phyloP scores from a whole-genome alignment of 345 rosid genomes.

The Eutrema heterophyllum region DNA sequence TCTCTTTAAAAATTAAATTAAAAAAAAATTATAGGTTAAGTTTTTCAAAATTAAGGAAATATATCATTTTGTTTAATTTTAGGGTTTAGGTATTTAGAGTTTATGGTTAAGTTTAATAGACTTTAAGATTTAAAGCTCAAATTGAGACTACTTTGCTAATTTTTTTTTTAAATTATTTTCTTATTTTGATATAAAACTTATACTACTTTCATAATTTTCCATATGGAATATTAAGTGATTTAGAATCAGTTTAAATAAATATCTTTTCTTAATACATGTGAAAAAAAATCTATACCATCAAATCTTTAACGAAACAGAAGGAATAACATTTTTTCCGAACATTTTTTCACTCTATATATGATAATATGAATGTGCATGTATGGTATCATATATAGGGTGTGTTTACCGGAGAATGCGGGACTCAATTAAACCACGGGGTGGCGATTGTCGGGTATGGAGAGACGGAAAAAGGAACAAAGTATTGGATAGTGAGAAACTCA shows the following conservation, averaged over 20 bases:
- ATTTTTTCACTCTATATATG: background rate
- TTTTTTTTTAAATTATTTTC: no score
- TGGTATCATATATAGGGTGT: slow-evolving; percentile 53
- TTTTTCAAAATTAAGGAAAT: no score
- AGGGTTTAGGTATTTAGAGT: no score
- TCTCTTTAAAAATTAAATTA: no score
- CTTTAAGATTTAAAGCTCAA: no score
- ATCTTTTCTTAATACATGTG: background rate
- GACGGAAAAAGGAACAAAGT: slow-evolving; percentile 48
- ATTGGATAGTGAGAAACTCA: slow-evolving; percentile 69
- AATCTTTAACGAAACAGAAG: background rate
- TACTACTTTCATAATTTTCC: no score
- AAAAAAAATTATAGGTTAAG: no score
- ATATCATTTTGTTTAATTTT: no score
- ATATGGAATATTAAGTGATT: background rate
- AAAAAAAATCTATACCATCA: background rate
- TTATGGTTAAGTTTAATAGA: no score
- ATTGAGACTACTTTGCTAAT: no score
- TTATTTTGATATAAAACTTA: no score
- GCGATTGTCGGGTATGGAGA: slow-evolving; percentile 60
- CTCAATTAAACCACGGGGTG: slow-evolving; percentile 56
- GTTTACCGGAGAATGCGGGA: slow-evolving; percentile 54
- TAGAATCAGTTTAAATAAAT: background rate
- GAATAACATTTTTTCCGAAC: background rate
- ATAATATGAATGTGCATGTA: background rate